These are phyloP conservation scores for Suillus tomentosus DNA, from an alignment of 768 basidiomycete genomes.

Conservation along the genomic window DNA sequence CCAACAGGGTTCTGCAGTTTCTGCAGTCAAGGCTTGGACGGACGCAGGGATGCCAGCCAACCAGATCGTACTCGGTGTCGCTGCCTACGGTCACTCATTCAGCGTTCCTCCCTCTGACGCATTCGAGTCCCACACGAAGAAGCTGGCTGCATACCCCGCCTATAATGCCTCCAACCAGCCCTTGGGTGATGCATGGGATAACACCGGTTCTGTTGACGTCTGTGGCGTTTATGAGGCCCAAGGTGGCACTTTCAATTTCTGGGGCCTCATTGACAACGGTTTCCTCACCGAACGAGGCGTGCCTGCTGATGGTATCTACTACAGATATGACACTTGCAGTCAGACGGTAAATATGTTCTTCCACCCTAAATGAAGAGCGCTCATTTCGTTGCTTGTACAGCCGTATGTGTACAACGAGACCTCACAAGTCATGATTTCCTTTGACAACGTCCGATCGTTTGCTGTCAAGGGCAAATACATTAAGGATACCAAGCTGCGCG, in stretches of 20 bases:
- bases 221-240: slow-evolving; percentile 52
- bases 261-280: slow-evolving; percentile 58
- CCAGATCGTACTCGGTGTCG: slow-evolving; percentile 79
- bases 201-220: slow-evolving; percentile 45
- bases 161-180: slow-evolving; percentile 49
- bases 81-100: slow-evolving; percentile 82
- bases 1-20: slow-evolving; percentile 73
- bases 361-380: not conserved
- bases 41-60: slow-evolving; percentile 69
- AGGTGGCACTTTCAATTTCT: slow-evolving; percentile 59
- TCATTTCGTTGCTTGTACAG: slow-evolving; percentile 38
- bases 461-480: slow-evolving; percentile 64
- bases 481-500: slow-evolving; percentile 50
- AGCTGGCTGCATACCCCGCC: slow-evolving; percentile 48
- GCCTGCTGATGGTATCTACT: slow-evolving; percentile 47
- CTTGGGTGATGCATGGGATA: slow-evolving; percentile 61
- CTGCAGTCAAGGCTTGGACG: slow-evolving; percentile 72
- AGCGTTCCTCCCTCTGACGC: slow-evolving; percentile 41
- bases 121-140: slow-evolving; percentile 35
- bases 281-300: slow-evolving; percentile 43
- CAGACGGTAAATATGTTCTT: slow-evolving; percentile 57
- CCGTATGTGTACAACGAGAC: slow-evolving; percentile 64
- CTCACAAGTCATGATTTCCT: slow-evolving; percentile 62
- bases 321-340: slow-evolving; percentile 66
- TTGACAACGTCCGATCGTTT: slow-evolving; percentile 63